Percentiles rank a stretch among this genome's conserved stretches.
These are phyloP conservation scores for Plasmodium relictum DNA, from an alignment of 169 alveolate species.

Conservation along the genomic window DNA sequence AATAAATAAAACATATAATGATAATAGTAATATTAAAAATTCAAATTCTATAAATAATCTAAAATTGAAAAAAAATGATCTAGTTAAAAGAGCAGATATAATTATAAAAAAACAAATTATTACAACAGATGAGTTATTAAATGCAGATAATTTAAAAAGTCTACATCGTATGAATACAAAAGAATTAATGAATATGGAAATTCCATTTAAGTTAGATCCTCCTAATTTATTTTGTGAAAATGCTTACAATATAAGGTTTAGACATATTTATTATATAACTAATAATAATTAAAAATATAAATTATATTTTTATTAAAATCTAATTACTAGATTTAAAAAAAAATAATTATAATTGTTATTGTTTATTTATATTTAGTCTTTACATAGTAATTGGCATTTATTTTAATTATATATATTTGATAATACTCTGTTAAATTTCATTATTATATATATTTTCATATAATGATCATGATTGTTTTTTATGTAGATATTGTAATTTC, in stretches of 20 bases:
- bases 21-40: not conserved
- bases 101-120: conserved; percentile 17
- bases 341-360: not conserved
- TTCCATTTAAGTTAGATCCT: conserved; percentile 37
- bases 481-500: too few relatives aligned
- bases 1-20: not conserved
- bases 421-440: not conserved
- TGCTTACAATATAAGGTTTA: conserved; percentile 42
- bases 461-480: too few relatives aligned
- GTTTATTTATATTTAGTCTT: not conserved
- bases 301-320: not conserved
- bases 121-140: not conserved
- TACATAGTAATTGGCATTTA: not conserved
- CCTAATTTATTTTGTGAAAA: conserved; percentile 29
- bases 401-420: not conserved
- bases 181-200: not conserved
- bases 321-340: not conserved
- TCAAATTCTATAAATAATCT: too few relatives aligned
- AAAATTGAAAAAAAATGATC: conserved; percentile 17
- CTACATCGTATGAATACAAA: not conserved
- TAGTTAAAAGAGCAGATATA: conserved; percentile 30
- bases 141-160: not conserved
- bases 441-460: not conserved
- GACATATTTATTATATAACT: too few relatives aligned
- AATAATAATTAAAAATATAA: not conserved